Evolutionary conservation across 2,329 filamentous ascomycete genomes (phyloP).

Genomic region (Botrytis aclada): DNA sequence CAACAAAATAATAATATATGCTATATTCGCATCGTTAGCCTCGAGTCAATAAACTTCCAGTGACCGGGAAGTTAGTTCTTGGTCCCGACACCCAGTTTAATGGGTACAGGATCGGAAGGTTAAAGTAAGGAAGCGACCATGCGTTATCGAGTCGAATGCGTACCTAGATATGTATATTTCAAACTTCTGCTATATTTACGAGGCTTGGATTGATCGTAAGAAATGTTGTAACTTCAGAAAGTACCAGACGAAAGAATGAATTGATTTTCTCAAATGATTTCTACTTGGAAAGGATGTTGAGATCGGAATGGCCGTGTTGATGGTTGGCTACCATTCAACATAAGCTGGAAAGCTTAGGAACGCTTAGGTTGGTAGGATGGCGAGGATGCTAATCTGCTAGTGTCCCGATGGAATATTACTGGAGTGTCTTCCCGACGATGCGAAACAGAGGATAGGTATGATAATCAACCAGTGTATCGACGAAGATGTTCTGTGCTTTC

Average conservation of each 20-base stretch:
- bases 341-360: neutral
- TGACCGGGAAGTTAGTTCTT: conserved; percentile 20
- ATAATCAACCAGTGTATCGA: neutral
- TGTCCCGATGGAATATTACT: conserved; percentile 1
- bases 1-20: neutral
- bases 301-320: conserved; percentile 18
- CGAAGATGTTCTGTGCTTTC: neutral
- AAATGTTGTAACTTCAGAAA: neutral
- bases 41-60: neutral
- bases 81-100: conserved; percentile 22
- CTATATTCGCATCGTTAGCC: conserved; percentile 19
- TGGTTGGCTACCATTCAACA: conserved; percentile 6
- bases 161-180: conserved; percentile 17
- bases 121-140: conserved; percentile 21
- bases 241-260: neutral
- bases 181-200: neutral
- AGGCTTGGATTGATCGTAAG: conserved; percentile 5
- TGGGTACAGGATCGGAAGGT: conserved; percentile 16
- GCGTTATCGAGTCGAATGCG: conserved; percentile 21
- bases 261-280: neutral
- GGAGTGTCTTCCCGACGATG: neutral
- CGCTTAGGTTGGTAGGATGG: conserved; percentile 1
- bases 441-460: neutral
- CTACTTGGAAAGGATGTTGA: neutral
- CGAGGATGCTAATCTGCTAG: conserved; percentile 4